Evolutionary conservation across 257 asterid species (phyloP), one percentile per base, ranked within the genome.

Genomic region (Primulina eburnea): DNA sequence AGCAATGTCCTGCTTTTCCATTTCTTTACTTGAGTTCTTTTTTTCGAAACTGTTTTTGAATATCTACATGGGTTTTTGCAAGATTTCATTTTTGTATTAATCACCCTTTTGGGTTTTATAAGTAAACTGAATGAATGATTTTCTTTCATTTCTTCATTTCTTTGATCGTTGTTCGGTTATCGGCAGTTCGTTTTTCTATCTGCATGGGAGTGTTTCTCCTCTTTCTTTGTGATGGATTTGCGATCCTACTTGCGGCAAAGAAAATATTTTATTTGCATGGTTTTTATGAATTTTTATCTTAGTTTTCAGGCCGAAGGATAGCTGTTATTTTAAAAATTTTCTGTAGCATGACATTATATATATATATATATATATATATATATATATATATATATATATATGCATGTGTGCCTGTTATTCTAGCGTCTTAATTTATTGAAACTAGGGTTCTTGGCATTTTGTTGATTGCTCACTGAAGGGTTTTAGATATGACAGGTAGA

Each of bases 201-300:
- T 77, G 71, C 78, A 77, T 73, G 81, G 58, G 30, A 52, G 64
- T 52, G 37, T 12, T 61, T 37, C 56, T 65, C 60, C 33, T n/a
- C 4, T 75, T 14, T 16, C 16, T 4, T 6, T 12, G 35, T 9
- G 43, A 20, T 60, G 4, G 40, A 29, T 60, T 40, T 33, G n/a
- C 61, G 73, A 75, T 72, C 72, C 57, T 30, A 18, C 14, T 28
- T 17, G 43, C 30, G 30, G 30, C 0, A 2, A 60, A 64, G 5
- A 33, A 12, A 18, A 11, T 14, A 29, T 32, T 7, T 59, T 6
- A 34, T 30, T 50, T 29, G 28, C 12, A 6, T 29, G 32, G 38
- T 33, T 69, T 28, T 38, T 12, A 17, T 24, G 34, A 65, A 30
- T 65, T 8, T 61, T 3, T 2, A 20, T 64, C 50, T 30, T 50